Evolutionary conservation across 2,329 filamentous ascomycete genomes (phyloP).

Genomic region (Colletotrichum ledebouriae): DNA sequence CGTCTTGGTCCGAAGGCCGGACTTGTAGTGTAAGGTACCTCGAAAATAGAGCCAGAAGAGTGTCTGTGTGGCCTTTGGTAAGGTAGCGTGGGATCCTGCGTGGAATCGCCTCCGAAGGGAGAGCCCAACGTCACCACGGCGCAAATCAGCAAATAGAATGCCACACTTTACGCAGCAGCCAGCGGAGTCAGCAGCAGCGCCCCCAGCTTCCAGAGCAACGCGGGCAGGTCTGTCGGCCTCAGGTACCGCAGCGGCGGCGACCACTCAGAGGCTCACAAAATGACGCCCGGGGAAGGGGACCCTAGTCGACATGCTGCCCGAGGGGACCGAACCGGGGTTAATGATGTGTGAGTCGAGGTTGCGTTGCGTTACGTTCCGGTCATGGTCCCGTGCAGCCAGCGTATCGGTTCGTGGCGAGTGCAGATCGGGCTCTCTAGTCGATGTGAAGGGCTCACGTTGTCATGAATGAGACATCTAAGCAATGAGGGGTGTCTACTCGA

Average conservation of each 20-base stretch:
- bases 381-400: conserved; percentile 3
- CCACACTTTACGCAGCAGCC: conserved; percentile 28
- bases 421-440: conserved; percentile 4
- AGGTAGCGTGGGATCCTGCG: conserved; percentile 12
- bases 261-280: conserved; percentile 33
- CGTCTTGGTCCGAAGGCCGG: background rate
- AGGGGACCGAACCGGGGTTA: conserved; percentile 24
- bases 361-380: background rate
- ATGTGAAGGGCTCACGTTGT: background rate
- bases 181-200: background rate
- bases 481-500: background rate
- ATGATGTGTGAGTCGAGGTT: background rate
- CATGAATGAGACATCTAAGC: conserved; percentile 3
- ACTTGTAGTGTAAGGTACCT: background rate
- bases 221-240: conserved; percentile 12
- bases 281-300: conserved; percentile 13
- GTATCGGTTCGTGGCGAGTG: conserved; percentile 13
- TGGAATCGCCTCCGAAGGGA: conserved; percentile 21
- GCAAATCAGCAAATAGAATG: conserved; percentile 29
- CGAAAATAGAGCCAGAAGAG: background rate
- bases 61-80: conserved; percentile 1
- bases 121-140: conserved; percentile 8
- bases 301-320: conserved; percentile 30
- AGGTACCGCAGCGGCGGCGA: conserved; percentile 25
- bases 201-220: conserved; percentile 1